phyloP scores from a whole-genome alignment of 2,329 filamentous ascomycete species.

The Dactylonectria macrodidyma region DNA sequence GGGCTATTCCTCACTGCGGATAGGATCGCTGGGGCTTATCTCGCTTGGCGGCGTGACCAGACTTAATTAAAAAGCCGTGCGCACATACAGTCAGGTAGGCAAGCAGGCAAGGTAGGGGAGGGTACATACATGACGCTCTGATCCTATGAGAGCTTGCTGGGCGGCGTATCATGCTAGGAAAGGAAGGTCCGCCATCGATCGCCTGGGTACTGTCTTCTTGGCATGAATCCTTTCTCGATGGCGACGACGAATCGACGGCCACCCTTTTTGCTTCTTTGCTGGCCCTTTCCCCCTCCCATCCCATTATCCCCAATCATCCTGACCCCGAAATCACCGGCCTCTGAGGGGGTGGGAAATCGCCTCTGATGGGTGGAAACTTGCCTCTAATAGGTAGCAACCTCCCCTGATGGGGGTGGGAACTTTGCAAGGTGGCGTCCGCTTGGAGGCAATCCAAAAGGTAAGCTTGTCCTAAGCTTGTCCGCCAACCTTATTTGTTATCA shows the following conservation, averaged over 20 bases:
- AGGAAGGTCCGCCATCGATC: slow-evolving; percentile 43
- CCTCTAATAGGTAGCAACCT: no score
- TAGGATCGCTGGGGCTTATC: slow-evolving; percentile 34
- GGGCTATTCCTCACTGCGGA: background rate
- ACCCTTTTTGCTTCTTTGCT: background rate
- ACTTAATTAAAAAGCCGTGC: slow-evolving; percentile 10
- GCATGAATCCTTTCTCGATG: slow-evolving; percentile 9
- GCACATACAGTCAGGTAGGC: background rate
- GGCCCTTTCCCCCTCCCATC: background rate
- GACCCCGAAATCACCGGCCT: no score
- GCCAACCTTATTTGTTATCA: slow-evolving; percentile 40
- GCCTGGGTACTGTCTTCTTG: slow-evolving; percentile 31
- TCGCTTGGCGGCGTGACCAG: slow-evolving; percentile 39
- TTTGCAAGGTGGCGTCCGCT: slow-evolving; percentile 26
- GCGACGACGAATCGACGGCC: no score
- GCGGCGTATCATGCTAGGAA: slow-evolving; percentile 35
- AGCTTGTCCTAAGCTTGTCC: slow-evolving; percentile 12
- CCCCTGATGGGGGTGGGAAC: no score
- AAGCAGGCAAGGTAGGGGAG: no score
- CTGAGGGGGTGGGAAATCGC: no score
- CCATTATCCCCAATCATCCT: no score
- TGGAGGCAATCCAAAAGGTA: slow-evolving; percentile 8
- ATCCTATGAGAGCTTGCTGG: slow-evolving; percentile 19
- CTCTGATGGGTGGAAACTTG: no score
- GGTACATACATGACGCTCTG: slow-evolving; percentile 10